These are phyloP conservation scores for Boehmeria nivea DNA, from an alignment of 306 rosid genomes.

Conservation along the genomic window DNA sequence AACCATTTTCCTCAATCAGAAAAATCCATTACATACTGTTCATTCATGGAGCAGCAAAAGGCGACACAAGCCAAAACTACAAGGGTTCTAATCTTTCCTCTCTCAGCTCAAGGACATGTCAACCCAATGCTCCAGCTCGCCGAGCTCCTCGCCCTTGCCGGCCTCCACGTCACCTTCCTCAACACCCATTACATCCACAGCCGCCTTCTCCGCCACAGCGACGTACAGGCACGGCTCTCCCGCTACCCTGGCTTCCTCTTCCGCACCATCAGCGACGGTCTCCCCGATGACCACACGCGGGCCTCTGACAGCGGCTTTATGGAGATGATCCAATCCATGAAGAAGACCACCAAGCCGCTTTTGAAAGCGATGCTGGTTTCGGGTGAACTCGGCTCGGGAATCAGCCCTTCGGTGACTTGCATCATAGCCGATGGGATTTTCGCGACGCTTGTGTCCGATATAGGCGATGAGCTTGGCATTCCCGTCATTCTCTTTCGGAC, in stretches of 20 bases:
- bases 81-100: slow-evolving; percentile 16
- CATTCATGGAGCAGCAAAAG: too few relatives aligned
- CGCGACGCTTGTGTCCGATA: slow-evolving; percentile 15
- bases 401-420: slow-evolving; percentile 8
- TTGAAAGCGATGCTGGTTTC: slow-evolving; percentile 22
- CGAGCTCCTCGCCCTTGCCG: slow-evolving; percentile 19
- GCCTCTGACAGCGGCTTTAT: not conserved
- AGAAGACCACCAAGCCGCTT: slow-evolving; percentile 4
- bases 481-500: slow-evolving; percentile 37
- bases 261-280: slow-evolving; percentile 16
- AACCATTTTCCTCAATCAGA: too few relatives aligned
- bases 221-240: not conserved
- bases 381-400: slow-evolving; percentile 10
- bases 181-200: slow-evolving; percentile 19
- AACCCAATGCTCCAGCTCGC: slow-evolving; percentile 25
- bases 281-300: slow-evolving; percentile 2
- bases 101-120: slow-evolving; percentile 22
- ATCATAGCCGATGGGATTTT: slow-evolving; percentile 22
- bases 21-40: too few relatives aligned
- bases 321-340: not conserved
- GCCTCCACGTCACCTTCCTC: slow-evolving; percentile 27
- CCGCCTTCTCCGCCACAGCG: slow-evolving; percentile 13
- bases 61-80: not conserved
- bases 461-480: slow-evolving; percentile 18
- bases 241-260: slow-evolving; percentile 28